Conservation (phyloP, 2,329 filamentous ascomycete genomes). For the Pestalotiopsis sp. region DNA sequence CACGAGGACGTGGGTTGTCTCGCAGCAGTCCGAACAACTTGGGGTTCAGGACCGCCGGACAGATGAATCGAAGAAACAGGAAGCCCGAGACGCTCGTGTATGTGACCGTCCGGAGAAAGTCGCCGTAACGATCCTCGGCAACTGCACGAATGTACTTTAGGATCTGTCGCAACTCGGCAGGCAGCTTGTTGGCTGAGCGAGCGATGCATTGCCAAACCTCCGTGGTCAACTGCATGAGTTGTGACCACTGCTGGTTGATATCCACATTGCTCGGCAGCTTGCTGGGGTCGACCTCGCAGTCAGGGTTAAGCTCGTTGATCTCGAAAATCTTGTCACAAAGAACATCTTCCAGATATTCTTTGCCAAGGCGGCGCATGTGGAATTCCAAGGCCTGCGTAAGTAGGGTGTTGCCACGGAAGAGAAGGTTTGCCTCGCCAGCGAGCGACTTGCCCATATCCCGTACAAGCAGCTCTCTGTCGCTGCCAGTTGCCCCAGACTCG, state of each 20-base stretch:
- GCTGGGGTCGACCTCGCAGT: conserved; percentile 95
- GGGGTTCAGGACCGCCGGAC: conserved; percentile 92
- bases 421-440: conserved; percentile 86
- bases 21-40: conserved; percentile 85
- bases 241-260: conserved; percentile 80
- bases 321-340: conserved; percentile 83
- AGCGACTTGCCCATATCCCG: conserved; percentile 79
- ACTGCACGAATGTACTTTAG: conserved; percentile 91
- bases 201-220: conserved; percentile 86
- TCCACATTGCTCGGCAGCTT: conserved; percentile 70
- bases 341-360: conserved; percentile 88
- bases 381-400: conserved; percentile 92
- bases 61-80: conserved; percentile 92
- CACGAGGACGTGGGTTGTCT: conserved; percentile 81
- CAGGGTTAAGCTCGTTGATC: conserved; percentile 87
- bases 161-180: conserved; percentile 79
- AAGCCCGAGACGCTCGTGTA: conserved; percentile 97
- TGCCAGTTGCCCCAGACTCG: conserved; percentile 64
- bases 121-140: conserved; percentile 91
- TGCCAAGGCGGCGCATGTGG: conserved; percentile 92
- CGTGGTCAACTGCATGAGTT: conserved; percentile 75
- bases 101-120: conserved; percentile 84
- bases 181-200: conserved; percentile 73
- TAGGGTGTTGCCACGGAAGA: conserved; percentile 93
- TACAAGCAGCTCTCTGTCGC: conserved; percentile 72